Percentiles rank a stretch among this genome's conserved stretches.
Evolutionary conservation across 345 rosid genomes (phyloP).

Genomic region (Hypericum androsaemum): DNA sequence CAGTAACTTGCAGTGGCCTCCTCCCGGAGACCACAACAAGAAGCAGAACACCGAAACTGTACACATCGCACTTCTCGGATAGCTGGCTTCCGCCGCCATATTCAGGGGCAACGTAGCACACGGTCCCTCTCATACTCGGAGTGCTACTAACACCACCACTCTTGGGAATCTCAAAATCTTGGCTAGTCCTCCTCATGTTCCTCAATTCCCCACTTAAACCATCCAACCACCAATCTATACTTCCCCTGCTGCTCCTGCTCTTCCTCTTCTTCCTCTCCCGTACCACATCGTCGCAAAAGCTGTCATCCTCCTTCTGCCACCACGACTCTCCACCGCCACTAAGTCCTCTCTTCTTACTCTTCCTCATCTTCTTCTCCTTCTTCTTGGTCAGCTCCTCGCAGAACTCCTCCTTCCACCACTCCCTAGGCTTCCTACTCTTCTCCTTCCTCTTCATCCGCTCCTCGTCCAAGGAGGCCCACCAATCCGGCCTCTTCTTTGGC

Average conservation of each 20-base stretch:
- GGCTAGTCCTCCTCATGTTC: constrained; percentile 36
- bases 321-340: constrained; percentile 41
- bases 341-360: constrained; percentile 24
- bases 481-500: constrained; percentile 16
- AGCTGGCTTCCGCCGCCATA: constrained; percentile 57
- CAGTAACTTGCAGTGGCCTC: constrained; percentile 64
- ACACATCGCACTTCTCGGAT: constrained; percentile 69
- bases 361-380: constrained; percentile 32
- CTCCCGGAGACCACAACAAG: constrained; percentile 64
- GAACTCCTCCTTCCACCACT: constrained; percentile 87
- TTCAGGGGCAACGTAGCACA: constrained; percentile 75
- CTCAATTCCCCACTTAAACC: constrained; percentile 55
- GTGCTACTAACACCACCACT: constrained; percentile 77
- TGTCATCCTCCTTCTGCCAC: constrained; percentile 46
- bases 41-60: constrained; percentile 65
- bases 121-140: constrained; percentile 83
- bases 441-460: constrained; percentile 28
- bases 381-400: constrained; percentile 61
- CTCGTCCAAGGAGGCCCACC: constrained; percentile 25
- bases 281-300: constrained; percentile 12
- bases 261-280: constrained; percentile 36
- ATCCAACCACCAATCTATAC: constrained; percentile 39
- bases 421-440: constrained; percentile 56
- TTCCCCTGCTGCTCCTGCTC: constrained; percentile 30
- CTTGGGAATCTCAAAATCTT: constrained; percentile 63